Evolutionary conservation across 2,329 filamentous ascomycete genomes (phyloP), one percentile per base, ranked within the genome.

Genomic region (Claviceps pazoutovae): DNA sequence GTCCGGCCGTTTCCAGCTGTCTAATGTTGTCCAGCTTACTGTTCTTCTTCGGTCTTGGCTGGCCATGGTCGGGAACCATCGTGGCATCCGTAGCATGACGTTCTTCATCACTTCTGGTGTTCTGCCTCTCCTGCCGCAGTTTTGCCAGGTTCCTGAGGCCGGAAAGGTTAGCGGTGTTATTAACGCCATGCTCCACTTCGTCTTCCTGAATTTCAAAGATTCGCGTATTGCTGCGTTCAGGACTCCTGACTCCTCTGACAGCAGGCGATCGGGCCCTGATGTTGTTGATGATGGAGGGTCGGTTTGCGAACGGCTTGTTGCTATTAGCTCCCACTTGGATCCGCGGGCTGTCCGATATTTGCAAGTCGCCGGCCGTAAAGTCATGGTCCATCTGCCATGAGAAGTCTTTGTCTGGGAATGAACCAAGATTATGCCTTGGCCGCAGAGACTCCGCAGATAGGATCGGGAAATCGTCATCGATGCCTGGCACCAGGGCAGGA

Each of bases 341-440:
- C 36, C 74, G 72, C n/a, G 77, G 77, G 55, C 76, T 80, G 55
- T 74, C 68, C 0, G 78, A 80, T 37, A 76, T 60, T 53, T 79
- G 75, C 41, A 80, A 54, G 53, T 80, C 76, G 43, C 71, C 70
- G 11, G 72, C 76, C 0, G 78, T 80, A 56, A 81, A 79, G 51
- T 81, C 78, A 5, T 73, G 71, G 37, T 80, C 77, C 6, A 78
- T 62, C 52, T 79, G 66, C 77, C 76, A 81, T 7, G 71, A 73
- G 52, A 72, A 76, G 56, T 71, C 74, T 61, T 75, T 78, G 49
- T 74, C 71, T 0, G 76, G 75, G 0, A 74, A 74, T 5, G 56
- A 51, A 48, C 55, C 46, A 13, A 23, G 6, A 16, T 41, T 23
- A 5, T 23, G 37, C n/a, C 47, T 46, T 47, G 43, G 21, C 23